These are phyloP conservation scores for Choiromyces venosus DNA, from an alignment of 495 filamentous ascomycete species.

Conservation along the genomic window DNA sequence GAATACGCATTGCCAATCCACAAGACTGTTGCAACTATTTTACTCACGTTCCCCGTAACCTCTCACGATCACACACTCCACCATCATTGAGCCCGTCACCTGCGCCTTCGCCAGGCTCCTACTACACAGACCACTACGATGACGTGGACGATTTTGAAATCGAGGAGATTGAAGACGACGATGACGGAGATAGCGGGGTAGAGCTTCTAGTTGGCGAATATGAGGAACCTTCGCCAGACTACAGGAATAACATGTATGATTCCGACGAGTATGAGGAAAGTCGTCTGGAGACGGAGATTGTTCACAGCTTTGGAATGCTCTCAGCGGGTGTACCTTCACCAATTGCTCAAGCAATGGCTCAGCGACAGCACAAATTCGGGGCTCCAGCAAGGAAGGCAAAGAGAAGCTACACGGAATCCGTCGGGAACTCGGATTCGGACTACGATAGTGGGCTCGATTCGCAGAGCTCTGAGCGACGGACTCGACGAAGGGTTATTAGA, in stretches of 20 bases:
- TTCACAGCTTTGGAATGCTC: slow-evolving; percentile 18
- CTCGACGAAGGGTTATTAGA: slow-evolving; percentile 2
- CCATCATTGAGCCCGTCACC: slow-evolving; percentile 19
- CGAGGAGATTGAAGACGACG: slow-evolving; percentile 21
- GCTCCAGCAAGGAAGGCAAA: background rate
- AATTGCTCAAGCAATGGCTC: background rate
- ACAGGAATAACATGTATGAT: slow-evolving; percentile 19
- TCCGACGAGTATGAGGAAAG: slow-evolving; percentile 16
- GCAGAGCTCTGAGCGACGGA: slow-evolving; percentile 10
- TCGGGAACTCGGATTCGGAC: slow-evolving; percentile 12
- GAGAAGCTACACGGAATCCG: slow-evolving; percentile 19
- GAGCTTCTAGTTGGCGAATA: slow-evolving; percentile 26
- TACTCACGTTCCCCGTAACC: background rate
- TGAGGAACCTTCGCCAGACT: slow-evolving; percentile 28
- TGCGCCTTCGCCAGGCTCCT: background rate
- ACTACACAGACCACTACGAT: slow-evolving; percentile 14
- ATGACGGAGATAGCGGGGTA: slow-evolving; percentile 17
- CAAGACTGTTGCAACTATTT: background rate
- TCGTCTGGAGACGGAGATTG: slow-evolving; percentile 14
- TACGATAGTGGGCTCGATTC: slow-evolving; percentile 27
- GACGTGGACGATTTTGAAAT: slow-evolving; percentile 25
- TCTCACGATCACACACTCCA: slow-evolving; percentile 13
- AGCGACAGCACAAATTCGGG: background rate
- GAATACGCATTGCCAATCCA: background rate
- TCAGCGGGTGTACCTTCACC: slow-evolving; percentile 1